Conservation (phyloP, 192 early-diverging fungal genomes). For the Helicostylum pulchrum region DNA sequence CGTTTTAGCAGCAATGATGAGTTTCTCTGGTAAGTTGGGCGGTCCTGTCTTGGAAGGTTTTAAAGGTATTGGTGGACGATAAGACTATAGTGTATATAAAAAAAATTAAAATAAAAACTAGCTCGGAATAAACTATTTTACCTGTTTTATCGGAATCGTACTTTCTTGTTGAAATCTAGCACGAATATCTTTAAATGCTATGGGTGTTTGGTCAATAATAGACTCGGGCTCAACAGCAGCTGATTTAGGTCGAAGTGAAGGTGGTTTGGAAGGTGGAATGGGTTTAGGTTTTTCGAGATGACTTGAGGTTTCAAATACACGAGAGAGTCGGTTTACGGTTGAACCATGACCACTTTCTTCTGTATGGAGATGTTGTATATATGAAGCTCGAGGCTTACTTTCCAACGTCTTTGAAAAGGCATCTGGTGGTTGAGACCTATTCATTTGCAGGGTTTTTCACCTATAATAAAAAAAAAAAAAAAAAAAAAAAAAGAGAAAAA, state of each 20-base stretch:
- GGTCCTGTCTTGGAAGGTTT: conserved; percentile 11
- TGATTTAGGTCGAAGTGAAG: conserved; percentile 7
- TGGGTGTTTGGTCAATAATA: conserved; percentile 1
- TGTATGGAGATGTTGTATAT: neutral
- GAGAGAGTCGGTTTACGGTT: conserved; percentile 25
- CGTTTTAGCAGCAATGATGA: conserved; percentile 10
- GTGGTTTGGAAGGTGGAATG: conserved; percentile 22
- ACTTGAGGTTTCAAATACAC: conserved; percentile 18
- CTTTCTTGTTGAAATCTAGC: conserved; percentile 25
- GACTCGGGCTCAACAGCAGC: neutral
- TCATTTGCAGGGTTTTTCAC: neutral
- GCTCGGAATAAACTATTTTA: neutral
- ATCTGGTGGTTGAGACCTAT: conserved; percentile 15
- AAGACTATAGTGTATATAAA: neutral
- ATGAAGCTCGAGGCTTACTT: conserved; percentile 16
- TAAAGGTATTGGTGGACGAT: conserved; percentile 6
- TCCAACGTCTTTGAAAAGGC: conserved; percentile 21
- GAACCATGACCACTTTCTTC: conserved; percentile 5
- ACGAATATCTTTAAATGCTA: conserved; percentile 30
- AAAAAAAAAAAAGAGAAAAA: conserved; percentile 44
- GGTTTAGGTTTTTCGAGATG: conserved; percentile 10
- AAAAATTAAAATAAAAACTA: neutral
- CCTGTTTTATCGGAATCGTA: neutral
- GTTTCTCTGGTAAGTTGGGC: conserved; percentile 1
- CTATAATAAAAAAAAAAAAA: conserved; percentile 23